phyloP scores from a whole-genome alignment of 192 early-diverging fungal genomes.

The Umbelopsis vinacea region DNA sequence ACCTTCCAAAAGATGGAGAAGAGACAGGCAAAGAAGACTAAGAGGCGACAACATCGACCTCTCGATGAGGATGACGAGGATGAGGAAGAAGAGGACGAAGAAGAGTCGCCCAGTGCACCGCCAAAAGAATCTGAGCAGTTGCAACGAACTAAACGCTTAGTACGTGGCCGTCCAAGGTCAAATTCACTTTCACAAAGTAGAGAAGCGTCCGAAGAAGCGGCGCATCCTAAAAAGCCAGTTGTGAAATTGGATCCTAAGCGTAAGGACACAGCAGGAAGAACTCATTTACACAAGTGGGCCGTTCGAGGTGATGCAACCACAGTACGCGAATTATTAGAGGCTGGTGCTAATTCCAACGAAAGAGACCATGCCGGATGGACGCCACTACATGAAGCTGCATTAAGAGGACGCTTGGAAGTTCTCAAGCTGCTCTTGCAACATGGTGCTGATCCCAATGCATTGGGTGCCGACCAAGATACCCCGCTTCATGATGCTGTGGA shows the following conservation, averaged over 20 bases:
- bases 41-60: constrained; percentile 30
- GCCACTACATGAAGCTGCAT: constrained; percentile 68
- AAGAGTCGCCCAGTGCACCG: neutral
- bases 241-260: constrained; percentile 50
- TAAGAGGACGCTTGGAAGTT: constrained; percentile 56
- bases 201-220: constrained; percentile 33
- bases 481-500: constrained; percentile 71
- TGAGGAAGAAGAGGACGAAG: constrained; percentile 25
- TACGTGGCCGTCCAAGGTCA: neutral
- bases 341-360: constrained; percentile 62
- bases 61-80: constrained; percentile 44
- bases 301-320: constrained; percentile 61
- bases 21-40: constrained; percentile 44
- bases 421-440: constrained; percentile 55
- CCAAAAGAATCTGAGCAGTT: neutral
- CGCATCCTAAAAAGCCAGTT: constrained; percentile 21
- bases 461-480: constrained; percentile 66
- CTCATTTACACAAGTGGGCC: constrained; percentile 68
- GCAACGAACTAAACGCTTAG: neutral
- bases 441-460: constrained; percentile 63
- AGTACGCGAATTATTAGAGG: constrained; percentile 55
- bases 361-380: constrained; percentile 71
- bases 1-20: constrained; percentile 67
- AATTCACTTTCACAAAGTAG: constrained; percentile 11
- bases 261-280: constrained; percentile 66